These are phyloP conservation scores for Eucommia ulmoides DNA, from an alignment of 257 asterid species.

Conservation along the genomic window DNA sequence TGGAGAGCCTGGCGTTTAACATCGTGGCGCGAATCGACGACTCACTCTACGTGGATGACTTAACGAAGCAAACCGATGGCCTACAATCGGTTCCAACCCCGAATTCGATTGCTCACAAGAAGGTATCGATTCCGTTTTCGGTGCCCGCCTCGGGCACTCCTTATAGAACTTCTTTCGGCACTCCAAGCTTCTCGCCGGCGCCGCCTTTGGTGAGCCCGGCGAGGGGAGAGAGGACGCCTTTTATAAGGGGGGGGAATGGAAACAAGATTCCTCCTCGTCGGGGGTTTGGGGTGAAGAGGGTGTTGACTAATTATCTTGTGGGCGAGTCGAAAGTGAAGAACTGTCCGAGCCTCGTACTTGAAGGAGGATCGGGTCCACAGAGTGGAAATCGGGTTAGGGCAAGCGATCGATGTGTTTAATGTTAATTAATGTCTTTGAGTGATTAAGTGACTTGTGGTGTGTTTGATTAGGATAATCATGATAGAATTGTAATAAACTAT, in stretches of 20 bases:
- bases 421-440: no score
- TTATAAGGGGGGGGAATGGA: slow-evolving; percentile 17
- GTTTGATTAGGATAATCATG: no score
- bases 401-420: no score
- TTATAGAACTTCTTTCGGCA: slow-evolving; percentile 33
- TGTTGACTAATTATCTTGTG: slow-evolving; percentile 55
- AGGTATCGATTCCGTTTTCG: slow-evolving; percentile 33
- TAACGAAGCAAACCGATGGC: slow-evolving; percentile 48
- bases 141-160: slow-evolving; percentile 69
- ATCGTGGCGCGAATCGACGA: slow-evolving; percentile 77
- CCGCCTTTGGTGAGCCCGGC: slow-evolving; percentile 36
- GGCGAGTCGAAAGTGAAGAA: slow-evolving; percentile 41
- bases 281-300: slow-evolving; percentile 71
- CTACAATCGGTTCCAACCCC: slow-evolving; percentile 24
- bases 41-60: slow-evolving; percentile 69
- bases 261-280: slow-evolving; percentile 47
- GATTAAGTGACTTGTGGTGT: no score
- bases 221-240: slow-evolving; percentile 54
- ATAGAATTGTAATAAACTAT: no score
- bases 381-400: no score
- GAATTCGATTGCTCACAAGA: slow-evolving; percentile 32
- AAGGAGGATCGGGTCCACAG: no score
- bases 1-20: slow-evolving; percentile 84
- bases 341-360: slow-evolving; percentile 19
- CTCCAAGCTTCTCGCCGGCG: slow-evolving; percentile 58